Evolutionary conservation across 345 rosid genomes (phyloP).

Genomic region (Reutealis trisperma): DNA sequence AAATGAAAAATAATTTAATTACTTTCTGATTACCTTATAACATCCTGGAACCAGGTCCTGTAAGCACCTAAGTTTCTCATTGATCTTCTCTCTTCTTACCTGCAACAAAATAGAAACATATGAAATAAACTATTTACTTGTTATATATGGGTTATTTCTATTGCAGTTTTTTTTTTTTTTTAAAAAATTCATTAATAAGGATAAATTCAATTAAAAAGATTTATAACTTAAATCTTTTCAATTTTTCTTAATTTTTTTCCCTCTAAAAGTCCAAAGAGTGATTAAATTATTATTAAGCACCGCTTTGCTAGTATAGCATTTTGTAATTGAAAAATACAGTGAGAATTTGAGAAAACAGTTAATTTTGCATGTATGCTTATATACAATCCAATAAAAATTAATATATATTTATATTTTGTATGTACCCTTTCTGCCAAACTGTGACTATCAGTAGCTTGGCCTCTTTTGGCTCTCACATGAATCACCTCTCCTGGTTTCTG

Average conservation of each 20-base stretch:
- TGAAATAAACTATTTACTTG: no score
- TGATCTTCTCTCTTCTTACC: conserved; percentile 83
- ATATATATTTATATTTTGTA: not conserved
- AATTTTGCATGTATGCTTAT: not conserved
- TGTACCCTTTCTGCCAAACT: conserved; percentile 70
- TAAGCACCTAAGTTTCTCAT: conserved; percentile 65
- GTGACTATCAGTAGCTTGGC: conserved; percentile 78
- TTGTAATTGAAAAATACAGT: no score
- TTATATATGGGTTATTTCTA: no score
- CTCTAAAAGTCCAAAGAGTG: not conserved
- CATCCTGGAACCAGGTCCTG: conserved; percentile 91
- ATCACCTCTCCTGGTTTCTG: conserved; percentile 64
- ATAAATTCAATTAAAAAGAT: no score
- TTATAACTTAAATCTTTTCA: no score
- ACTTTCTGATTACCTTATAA: conserved; percentile 50
- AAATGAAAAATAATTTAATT: not conserved
- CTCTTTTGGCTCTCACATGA: conserved; percentile 81
- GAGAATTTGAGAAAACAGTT: no score
- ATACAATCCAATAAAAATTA: no score
- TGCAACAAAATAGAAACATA: conserved; percentile 17
- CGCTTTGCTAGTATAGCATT: no score
- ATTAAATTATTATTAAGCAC: no score
- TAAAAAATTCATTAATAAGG: no score
- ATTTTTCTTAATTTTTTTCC: not conserved
- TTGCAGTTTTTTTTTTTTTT: no score